phyloP scores from a whole-genome alignment of 2,329 filamentous ascomycete genomes.

The Fusarium coicis region DNA sequence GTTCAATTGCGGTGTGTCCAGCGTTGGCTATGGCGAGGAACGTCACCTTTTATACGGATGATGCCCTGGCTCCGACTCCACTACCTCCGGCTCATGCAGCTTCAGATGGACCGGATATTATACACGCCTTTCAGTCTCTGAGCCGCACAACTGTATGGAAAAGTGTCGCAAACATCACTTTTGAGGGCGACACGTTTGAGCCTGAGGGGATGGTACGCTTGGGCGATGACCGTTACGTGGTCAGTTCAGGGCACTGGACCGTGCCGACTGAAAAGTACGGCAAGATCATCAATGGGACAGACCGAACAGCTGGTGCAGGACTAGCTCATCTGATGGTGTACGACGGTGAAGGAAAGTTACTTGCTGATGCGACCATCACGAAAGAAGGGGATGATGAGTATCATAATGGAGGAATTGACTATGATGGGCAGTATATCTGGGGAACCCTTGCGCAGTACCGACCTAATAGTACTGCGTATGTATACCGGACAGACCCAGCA shows the following conservation, averaged over 20 bases:
- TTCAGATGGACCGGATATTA: conserved; percentile 50
- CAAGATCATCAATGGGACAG: conserved; percentile 62
- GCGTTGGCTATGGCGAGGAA: conserved; percentile 43
- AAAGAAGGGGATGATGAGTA: conserved; percentile 52
- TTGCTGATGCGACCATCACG: conserved; percentile 58
- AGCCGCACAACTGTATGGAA: conserved; percentile 56
- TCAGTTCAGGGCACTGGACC: conserved; percentile 58
- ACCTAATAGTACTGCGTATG: conserved; percentile 57
- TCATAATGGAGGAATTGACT: conserved; percentile 61
- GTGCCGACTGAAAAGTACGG: conserved; percentile 52
- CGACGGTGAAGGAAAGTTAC: conserved; percentile 52
- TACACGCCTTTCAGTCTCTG: conserved; percentile 50
- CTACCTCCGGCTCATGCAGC: conserved; percentile 50
- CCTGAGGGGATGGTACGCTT: conserved; percentile 61
- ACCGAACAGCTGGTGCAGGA: conserved; percentile 56
- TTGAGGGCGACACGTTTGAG: conserved; percentile 59
- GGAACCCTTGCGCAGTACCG: conserved; percentile 58
- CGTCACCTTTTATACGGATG: conserved; percentile 47
- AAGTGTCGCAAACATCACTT: conserved; percentile 53
- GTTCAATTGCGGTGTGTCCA: conserved; percentile 30
- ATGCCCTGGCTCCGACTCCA: conserved; percentile 48
- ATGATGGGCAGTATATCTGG: conserved; percentile 60
- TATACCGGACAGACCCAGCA: conserved; percentile 53
- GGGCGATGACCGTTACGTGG: conserved; percentile 55
- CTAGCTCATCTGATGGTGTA: conserved; percentile 59